Evolutionary conservation across 108 stramenopile genomes (phyloP).

Genomic region (Aurantiochytrium sp.): DNA sequence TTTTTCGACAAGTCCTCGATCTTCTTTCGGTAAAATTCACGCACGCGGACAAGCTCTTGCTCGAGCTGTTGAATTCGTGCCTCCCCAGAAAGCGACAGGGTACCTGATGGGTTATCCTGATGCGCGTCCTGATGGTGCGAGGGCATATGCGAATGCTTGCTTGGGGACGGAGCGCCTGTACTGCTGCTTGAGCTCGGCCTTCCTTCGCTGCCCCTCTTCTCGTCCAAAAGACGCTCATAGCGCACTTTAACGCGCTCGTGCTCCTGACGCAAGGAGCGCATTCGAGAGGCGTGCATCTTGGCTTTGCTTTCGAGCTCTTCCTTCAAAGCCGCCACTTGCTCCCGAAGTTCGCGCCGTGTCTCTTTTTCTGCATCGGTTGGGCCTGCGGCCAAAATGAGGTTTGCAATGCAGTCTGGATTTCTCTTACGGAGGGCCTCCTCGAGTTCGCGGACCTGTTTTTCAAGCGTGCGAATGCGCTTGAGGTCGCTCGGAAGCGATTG

Average conservation of each 20-base stretch:
- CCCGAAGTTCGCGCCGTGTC: not conserved
- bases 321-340: not conserved
- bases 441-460: not conserved
- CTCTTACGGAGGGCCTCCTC: not conserved
- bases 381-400: not conserved
- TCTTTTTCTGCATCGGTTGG: not conserved
- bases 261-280: not conserved
- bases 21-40: constrained; percentile 1
- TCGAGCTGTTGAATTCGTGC: not conserved
- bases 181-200: no score
- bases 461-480: not conserved
- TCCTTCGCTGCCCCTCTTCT: not conserved
- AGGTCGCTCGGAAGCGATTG: not conserved
- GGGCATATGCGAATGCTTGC: not conserved
- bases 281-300: not conserved
- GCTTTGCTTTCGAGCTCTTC: not conserved
- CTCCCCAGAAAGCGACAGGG: not conserved
- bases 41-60: not conserved
- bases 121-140: not conserved
- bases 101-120: not conserved
- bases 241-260: constrained; percentile 1
- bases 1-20: constrained; percentile 15
- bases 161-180: no score
- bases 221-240: not conserved
- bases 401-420: constrained; percentile 5